Base-by-base conservation (phyloP, 495 filamentous ascomycete species). In the Penicillium maclennaniae region DNA sequence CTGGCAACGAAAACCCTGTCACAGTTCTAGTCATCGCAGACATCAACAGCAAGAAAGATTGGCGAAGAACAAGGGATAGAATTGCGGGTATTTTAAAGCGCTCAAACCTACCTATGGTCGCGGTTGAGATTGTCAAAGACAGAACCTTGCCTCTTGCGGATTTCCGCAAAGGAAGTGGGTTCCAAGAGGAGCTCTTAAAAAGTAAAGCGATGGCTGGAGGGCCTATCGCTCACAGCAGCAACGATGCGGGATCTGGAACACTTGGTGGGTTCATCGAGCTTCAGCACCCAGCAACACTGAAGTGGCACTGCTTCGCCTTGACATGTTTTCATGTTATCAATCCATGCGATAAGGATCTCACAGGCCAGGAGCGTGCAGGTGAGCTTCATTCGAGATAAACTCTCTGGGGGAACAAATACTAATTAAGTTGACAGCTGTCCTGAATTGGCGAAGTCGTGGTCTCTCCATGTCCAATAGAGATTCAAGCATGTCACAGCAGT, bases 241-340 rank as follows among this genome's bases (percentile, higher is more conserved):
- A 36, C 1, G 20, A 20, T 27, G 36, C 21, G 7, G 34, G 7
- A 15, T 27, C 36, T 9, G 47, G 36, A 26, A 49, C 36, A 0
- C 17, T 49, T 49, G 47, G 47, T 21, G 21, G 36, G 2, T 49
- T 49, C 25, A 26, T 49, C 28, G 47, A 49, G 47, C 47, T 41
- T 9, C 34, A 49, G 17, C 16, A 41, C 25, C 28, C 27, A 1
- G 17, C 14, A 27, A 5, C 26, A 27, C 26, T 27, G 26, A 27
- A 27, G 26, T 49, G 47, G 47, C 8, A 25, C 19, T 19, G 4
- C 12, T 40, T 40, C 17, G 47, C 47, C 12, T 16, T 41, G 8
- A 41, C 36, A 6, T 49, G 47, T 28, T 49, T 49, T 20, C 47
- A 49, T 41, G 27, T 36, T 47, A 25, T 47, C 19, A 20, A 37